Percentiles rank a stretch among this genome's conserved stretches.
Conservation (phyloP, 129 eudicot genomes). For the Helianthus annuus region DNA sequence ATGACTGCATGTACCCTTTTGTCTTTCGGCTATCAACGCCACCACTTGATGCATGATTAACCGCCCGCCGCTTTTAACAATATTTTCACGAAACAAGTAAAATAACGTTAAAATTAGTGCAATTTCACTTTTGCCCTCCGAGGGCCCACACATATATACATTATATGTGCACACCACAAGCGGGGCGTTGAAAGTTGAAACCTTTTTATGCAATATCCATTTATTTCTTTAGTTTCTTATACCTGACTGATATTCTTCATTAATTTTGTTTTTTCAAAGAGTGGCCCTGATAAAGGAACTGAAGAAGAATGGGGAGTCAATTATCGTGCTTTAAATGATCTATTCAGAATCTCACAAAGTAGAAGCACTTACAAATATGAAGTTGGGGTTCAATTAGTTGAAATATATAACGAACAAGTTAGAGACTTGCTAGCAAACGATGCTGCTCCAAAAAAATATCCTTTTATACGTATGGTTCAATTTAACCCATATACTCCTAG, state of each 20-base stretch:
- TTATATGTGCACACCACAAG: no score
- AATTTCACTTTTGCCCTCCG: no score
- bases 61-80: no score
- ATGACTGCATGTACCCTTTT: no score
- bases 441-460: slow-evolving; percentile 78
- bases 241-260: slow-evolving; percentile 20
- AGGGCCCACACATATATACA: no score
- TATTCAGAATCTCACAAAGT: slow-evolving; percentile 66
- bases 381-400: slow-evolving; percentile 82
- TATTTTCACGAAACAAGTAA: no score
- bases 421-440: slow-evolving; percentile 70
- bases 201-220: not conserved
- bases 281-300: slow-evolving; percentile 75
- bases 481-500: not conserved
- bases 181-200: not conserved
- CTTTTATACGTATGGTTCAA: slow-evolving; percentile 34
- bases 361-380: slow-evolving; percentile 64
- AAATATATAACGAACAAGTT: slow-evolving; percentile 89
- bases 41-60: no score
- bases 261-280: slow-evolving; percentile 40
- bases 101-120: no score
- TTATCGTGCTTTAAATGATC: slow-evolving; percentile 79
- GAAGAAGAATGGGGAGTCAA: slow-evolving; percentile 86
- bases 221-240: not conserved
- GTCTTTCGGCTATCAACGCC: no score